phyloP scores from a whole-genome alignment of 805 yeast species.

The Spathaspora gorwiae region DNA sequence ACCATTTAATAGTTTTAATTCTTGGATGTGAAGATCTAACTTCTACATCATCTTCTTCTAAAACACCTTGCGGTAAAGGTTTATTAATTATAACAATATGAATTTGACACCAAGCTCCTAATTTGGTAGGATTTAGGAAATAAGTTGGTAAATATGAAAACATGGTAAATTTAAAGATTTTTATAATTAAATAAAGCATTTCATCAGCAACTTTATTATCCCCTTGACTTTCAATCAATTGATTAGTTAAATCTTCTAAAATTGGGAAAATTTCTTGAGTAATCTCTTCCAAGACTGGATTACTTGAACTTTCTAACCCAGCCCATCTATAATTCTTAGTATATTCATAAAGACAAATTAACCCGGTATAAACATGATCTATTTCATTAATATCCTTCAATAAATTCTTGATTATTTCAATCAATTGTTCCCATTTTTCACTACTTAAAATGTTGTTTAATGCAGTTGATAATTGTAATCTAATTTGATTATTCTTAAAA shows the following conservation, averaged over 20 bases:
- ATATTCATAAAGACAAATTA: conserved; percentile 38
- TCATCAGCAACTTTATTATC: conserved; percentile 18
- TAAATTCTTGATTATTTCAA: conserved; percentile 35
- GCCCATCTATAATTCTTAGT: conserved; percentile 38
- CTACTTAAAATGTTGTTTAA: conserved; percentile 49
- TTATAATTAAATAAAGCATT: conserved; percentile 37
- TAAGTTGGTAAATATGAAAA: conserved; percentile 35
- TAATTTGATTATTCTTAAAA: conserved; percentile 32
- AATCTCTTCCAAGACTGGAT: conserved; percentile 38
- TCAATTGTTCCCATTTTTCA: conserved; percentile 43
- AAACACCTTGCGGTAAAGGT: conserved; percentile 32
- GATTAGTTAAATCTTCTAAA: conserved; percentile 27
- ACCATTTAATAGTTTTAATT: conserved; percentile 41
- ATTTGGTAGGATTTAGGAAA: conserved; percentile 28
- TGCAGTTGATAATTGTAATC: conserved; percentile 56
- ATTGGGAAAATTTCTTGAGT: conserved; percentile 33
- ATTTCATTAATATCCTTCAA: conserved; percentile 23
- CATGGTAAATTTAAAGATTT: conserved; percentile 38
- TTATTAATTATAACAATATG: conserved; percentile 36
- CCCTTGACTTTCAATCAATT: conserved; percentile 18
- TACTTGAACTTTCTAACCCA: conserved; percentile 42
- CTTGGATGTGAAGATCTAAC: conserved; percentile 36
- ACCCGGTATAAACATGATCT: conserved; percentile 37
- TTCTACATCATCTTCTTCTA: conserved; percentile 28
- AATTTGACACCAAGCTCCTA: conserved; percentile 39